Conservation (phyloP, 2,329 filamentous ascomycete genomes). For the Penicillium sp. region DNA sequence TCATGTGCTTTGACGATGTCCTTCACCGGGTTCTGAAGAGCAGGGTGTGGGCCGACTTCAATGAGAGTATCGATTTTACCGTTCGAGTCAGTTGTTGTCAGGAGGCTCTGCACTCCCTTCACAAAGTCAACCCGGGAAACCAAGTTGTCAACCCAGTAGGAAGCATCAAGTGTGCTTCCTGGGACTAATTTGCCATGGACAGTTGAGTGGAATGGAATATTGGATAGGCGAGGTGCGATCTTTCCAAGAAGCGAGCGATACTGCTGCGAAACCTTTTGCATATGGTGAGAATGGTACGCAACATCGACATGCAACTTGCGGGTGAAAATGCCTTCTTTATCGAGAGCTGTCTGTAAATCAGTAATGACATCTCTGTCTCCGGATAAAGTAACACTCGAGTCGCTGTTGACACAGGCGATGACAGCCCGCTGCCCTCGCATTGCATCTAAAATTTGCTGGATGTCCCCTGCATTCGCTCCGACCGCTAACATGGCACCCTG, state of each 20-base stretch:
- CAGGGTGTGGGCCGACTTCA: conserved; percentile 24
- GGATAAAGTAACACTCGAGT: conserved; percentile 26
- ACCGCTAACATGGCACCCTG: conserved; percentile 31
- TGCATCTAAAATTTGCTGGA: conserved; percentile 18
- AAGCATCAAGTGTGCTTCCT: conserved; percentile 11
- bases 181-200: conserved; percentile 18
- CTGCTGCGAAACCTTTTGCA: conserved; percentile 22
- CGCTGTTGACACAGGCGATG: conserved; percentile 28
- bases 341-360: conserved; percentile 12
- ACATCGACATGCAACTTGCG: conserved; percentile 27
- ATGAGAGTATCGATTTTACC: conserved; percentile 14
- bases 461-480: conserved; percentile 19
- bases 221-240: conserved; percentile 15
- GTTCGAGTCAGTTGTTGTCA: background rate
- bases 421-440: conserved; percentile 18
- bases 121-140: conserved; percentile 24
- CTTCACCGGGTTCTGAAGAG: conserved; percentile 18
- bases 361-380: conserved; percentile 23
- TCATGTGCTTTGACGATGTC: conserved; percentile 14
- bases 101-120: conserved; percentile 17
- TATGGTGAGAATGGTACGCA: conserved; percentile 35
- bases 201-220: conserved; percentile 22
- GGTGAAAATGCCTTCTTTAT: conserved; percentile 26
- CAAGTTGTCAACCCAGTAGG: conserved; percentile 25
- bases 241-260: conserved; percentile 21